phyloP scores from a whole-genome alignment of 2,329 filamentous ascomycete species.

The Calonectria hongkongensis region DNA sequence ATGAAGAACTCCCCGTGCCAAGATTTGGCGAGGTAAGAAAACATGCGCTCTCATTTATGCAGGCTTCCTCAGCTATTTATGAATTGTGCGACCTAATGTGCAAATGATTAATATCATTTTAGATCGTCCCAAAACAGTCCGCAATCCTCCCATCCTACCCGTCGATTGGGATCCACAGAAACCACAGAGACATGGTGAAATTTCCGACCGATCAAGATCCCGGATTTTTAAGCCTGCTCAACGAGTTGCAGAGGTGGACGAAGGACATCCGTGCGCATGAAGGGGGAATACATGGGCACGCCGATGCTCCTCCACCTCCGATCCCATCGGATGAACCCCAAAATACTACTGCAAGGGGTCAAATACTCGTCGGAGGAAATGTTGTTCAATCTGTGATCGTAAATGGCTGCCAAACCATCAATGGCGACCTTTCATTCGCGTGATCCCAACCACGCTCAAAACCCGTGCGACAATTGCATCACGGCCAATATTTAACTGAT shows the following conservation, averaged over 20 bases:
- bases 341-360: neutral
- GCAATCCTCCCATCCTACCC: slow-evolving; percentile 31
- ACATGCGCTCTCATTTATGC: neutral
- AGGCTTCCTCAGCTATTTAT: neutral
- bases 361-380: slow-evolving; percentile 15
- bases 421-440: slow-evolving; percentile 20
- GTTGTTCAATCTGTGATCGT: slow-evolving; percentile 28
- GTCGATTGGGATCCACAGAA: slow-evolving; percentile 18
- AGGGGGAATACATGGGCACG: neutral
- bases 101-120: neutral
- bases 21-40: slow-evolving; percentile 19
- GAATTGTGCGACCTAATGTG: no score
- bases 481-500: neutral
- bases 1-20: slow-evolving; percentile 18
- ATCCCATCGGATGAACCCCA: neutral
- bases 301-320: neutral
- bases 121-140: slow-evolving; percentile 29
- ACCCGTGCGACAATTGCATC: neutral
- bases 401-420: slow-evolving; percentile 27
- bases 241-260: slow-evolving; percentile 21
- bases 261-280: neutral
- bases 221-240: slow-evolving; percentile 13
- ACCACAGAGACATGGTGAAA: slow-evolving; percentile 29
- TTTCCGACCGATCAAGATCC: slow-evolving; percentile 16
- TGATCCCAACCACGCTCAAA: neutral